Evolutionary conservation across 805 yeast genomes (phyloP).

Genomic region (Wickerhamiella slavikovae): DNA sequence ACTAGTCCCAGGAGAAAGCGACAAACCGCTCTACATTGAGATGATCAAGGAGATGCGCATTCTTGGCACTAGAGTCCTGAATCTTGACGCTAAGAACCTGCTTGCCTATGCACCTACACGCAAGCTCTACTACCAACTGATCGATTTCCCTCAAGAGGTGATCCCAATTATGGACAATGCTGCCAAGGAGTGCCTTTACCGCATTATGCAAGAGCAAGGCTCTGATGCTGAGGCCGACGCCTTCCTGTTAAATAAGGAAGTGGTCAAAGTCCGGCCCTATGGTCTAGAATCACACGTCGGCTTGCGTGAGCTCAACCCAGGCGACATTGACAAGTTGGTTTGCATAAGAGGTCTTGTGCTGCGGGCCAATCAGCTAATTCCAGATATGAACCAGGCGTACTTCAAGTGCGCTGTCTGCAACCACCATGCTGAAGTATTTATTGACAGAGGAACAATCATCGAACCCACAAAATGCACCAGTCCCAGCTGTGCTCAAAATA

Average conservation of each 20-base stretch:
- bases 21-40: slow-evolving; percentile 51
- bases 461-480: slow-evolving; percentile 93
- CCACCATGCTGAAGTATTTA: slow-evolving; percentile 77
- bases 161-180: slow-evolving; percentile 97
- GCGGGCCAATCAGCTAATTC: slow-evolving; percentile 76
- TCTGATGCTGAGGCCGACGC: slow-evolving; percentile 14
- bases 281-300: slow-evolving; percentile 53
- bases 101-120: slow-evolving; percentile 55
- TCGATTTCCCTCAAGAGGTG: slow-evolving; percentile 90
- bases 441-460: slow-evolving; percentile 82
- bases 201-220: too few species aligned
- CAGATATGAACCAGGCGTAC: slow-evolving; percentile 95
- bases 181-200: slow-evolving; percentile 67
- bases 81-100: slow-evolving; percentile 65
- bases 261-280: slow-evolving; percentile 78
- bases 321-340: slow-evolving; percentile 83
- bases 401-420: slow-evolving; percentile 90
- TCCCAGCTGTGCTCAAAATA: slow-evolving; percentile 55
- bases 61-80: slow-evolving; percentile 62
- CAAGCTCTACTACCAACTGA: slow-evolving; percentile 64
- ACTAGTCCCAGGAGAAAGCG: slow-evolving; percentile 34
- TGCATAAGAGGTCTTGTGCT: slow-evolving; percentile 78
- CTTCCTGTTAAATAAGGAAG: slow-evolving; percentile 15
- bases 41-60: slow-evolving; percentile 55
- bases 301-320: slow-evolving; percentile 84